Evolutionary conservation across 805 yeast species (phyloP), one percentile per base, ranked within the genome.

Genomic region (Diddensiella transvaalensis): DNA sequence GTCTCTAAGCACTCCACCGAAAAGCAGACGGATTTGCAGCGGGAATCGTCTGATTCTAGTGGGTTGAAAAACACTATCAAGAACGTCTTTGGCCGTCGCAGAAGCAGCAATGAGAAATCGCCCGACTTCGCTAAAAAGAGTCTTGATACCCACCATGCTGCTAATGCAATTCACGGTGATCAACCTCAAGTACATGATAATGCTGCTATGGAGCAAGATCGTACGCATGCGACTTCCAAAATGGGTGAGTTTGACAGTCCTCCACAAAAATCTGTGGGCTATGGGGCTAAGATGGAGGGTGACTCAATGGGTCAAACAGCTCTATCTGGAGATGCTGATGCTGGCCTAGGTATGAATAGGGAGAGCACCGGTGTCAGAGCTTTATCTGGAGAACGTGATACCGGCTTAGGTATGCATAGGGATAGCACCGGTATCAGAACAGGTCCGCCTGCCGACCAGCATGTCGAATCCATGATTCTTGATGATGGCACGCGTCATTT

Each of bases 21-120:
- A 13, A 26, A 26, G 32, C 32, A 26, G 32, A 26, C 32, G 13
- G 32, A 26, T 26, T 13, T 26, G 8, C 32, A 26, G 32, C 32
- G 32, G 8, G 32, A 26, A 13, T 26, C 32, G 32, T 26, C 32
- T 8, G 8, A 8, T 13, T 8, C 8, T 26, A 10, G 18, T 35
- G 38, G 38, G 8, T 35, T 35, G 38, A 35, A 35, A 18, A 35
- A 35, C 38, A 35, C 38, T 15, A 35, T 35, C 15, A 35, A 35
- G 38, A 35, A 35, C 15, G 38, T 35, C 8, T 35, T 35, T 17
- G 38, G 38, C 17, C 38, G 38, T 35, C 38, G 38, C 15, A 35
- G 17, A 8, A 29, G 32, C 32, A 35, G 38, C 17, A 15, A 8
- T 26, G 32, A 26, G 32, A 26, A 26, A 13, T 26, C 32, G 13